These are phyloP conservation scores for Xylariaceae sp. DNA, from an alignment of 2,329 filamentous ascomycete genomes.

Conservation along the genomic window DNA sequence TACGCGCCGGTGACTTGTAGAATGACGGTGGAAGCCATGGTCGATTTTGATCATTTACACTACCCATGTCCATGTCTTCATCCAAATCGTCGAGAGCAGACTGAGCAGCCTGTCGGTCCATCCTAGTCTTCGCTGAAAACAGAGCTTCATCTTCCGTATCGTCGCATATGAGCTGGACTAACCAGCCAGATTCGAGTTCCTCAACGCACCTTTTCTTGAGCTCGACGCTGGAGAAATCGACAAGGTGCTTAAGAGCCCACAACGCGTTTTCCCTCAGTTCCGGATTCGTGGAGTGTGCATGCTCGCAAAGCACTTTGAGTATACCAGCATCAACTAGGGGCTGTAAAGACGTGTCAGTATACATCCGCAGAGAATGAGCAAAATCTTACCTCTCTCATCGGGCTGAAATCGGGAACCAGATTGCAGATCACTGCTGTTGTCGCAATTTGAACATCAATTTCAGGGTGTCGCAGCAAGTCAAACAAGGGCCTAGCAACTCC, in stretches of 20 bases:
- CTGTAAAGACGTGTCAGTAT: conserved; percentile 34
- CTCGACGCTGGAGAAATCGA: conserved; percentile 65
- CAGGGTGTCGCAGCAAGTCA: conserved; percentile 66
- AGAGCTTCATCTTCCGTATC: conserved; percentile 52
- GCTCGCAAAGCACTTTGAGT: conserved; percentile 72
- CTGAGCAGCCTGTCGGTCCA: conserved; percentile 18
- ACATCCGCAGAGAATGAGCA: conserved; percentile 3
- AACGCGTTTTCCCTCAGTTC: conserved; percentile 78
- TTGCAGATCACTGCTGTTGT: conserved; percentile 84
- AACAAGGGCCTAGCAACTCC: conserved; percentile 76
- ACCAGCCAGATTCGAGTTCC: conserved; percentile 72
- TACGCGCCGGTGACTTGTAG: conserved; percentile 10
- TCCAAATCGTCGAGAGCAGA: conserved; percentile 40
- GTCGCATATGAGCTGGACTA: conserved; percentile 71
- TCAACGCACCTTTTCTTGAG: conserved; percentile 75
- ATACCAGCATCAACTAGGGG: conserved; percentile 70
- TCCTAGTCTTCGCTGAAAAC: conserved; percentile 33
- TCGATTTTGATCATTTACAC: conserved; percentile 37
- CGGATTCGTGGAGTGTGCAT: conserved; percentile 78
- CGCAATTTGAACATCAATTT: conserved; percentile 78
- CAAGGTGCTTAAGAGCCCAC: conserved; percentile 91
- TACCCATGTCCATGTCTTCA: conserved; percentile 55
- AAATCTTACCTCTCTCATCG: conserved; percentile 74
- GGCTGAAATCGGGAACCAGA: conserved; percentile 81
- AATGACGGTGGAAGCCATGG: conserved; percentile 16